These are phyloP conservation scores for Teunomyces tritomae DNA, from an alignment of 805 yeast species.

Conservation along the genomic window DNA sequence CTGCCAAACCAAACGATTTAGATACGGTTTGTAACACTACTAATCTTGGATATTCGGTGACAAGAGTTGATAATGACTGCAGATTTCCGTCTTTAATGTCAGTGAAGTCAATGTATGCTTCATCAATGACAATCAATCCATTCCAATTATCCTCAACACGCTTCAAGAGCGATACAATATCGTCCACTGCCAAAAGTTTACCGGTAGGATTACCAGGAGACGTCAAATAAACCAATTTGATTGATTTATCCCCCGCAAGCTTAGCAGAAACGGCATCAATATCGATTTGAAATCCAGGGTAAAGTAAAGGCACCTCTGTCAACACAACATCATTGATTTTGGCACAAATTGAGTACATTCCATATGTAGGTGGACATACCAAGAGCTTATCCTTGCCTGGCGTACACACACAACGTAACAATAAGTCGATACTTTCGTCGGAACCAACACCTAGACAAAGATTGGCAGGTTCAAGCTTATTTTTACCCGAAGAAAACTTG, in stretches of 20 bases:
- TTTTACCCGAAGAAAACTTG: slow-evolving; percentile 11
- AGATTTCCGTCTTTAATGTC: slow-evolving; percentile 27
- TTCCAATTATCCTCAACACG: slow-evolving; percentile 54
- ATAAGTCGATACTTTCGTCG: slow-evolving; percentile 89
- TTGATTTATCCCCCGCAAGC: slow-evolving; percentile 52
- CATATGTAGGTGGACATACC: slow-evolving; percentile 93
- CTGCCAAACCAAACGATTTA: slow-evolving; percentile 95
- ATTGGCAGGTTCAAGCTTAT: slow-evolving; percentile 55
- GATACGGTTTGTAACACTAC: slow-evolving; percentile 91
- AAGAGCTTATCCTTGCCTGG: slow-evolving; percentile 84
- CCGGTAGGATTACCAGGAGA: slow-evolving; percentile 98
- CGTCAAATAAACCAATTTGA: slow-evolving; percentile 79
- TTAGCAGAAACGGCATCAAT: slow-evolving; percentile 51
- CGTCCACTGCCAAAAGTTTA: slow-evolving; percentile 47
- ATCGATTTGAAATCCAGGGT: slow-evolving; percentile 55
- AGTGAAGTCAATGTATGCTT: slow-evolving; percentile 88
- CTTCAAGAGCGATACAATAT: slow-evolving; percentile 39
- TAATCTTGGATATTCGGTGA: slow-evolving; percentile 75
- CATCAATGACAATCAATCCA: slow-evolving; percentile 85
- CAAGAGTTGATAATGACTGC: slow-evolving; percentile 73
- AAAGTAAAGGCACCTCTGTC: slow-evolving; percentile 64
- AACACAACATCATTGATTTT: slow-evolving; percentile 82
- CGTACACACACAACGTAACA: slow-evolving; percentile 77
- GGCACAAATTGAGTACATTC: slow-evolving; percentile 94
- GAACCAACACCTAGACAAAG: slow-evolving; percentile 95